Percentiles rank a stretch among this genome's conserved stretches.
Evolutionary conservation across 176 grass and related monocot genomes (phyloP).

Genomic region (Bonia amplexicaulis): DNA sequence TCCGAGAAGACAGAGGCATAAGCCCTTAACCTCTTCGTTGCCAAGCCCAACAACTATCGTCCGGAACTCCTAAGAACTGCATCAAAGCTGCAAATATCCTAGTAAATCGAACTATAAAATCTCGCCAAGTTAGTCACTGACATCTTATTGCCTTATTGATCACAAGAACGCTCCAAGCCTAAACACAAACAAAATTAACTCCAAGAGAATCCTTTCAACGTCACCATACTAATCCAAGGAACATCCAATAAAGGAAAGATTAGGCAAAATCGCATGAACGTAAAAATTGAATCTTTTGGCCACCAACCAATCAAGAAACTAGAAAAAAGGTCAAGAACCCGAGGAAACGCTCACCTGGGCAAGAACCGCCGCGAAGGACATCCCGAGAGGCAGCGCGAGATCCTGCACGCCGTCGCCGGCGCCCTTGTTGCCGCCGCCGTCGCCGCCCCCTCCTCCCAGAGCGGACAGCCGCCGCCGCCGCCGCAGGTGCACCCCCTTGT

Average conservation of each 20-base stretch:
- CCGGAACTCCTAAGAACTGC: neutral
- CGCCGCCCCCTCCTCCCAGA: neutral
- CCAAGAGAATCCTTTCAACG: neutral
- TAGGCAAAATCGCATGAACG: neutral
- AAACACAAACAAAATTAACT: neutral
- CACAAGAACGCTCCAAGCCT: neutral
- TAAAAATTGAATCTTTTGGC: slow-evolving; percentile 27
- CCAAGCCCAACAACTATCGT: neutral
- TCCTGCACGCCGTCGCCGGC: slow-evolving; percentile 29
- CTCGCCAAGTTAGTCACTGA: too few relatives aligned
- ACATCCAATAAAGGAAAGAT: neutral
- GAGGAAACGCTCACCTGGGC: slow-evolving; percentile 27
- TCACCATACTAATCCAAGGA: neutral
- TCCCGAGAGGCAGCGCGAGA: slow-evolving; percentile 57
- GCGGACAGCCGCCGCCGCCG: neutral
- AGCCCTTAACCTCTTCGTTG: neutral
- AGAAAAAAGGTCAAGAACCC: neutral
- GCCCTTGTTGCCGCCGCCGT: neutral
- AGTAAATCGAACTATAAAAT: neutral
- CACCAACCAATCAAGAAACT: neutral
- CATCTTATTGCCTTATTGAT: neutral
- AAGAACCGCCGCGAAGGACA: slow-evolving; percentile 78
- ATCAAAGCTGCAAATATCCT: neutral
- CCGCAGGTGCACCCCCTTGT: slow-evolving; percentile 35
- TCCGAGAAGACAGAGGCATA: neutral